A percentile compares a stretch with the other conserved stretches of the same genome.
Evolutionary conservation across 2,329 filamentous ascomycete genomes (phyloP).

Genomic region (Trichoderma harzianum): DNA sequence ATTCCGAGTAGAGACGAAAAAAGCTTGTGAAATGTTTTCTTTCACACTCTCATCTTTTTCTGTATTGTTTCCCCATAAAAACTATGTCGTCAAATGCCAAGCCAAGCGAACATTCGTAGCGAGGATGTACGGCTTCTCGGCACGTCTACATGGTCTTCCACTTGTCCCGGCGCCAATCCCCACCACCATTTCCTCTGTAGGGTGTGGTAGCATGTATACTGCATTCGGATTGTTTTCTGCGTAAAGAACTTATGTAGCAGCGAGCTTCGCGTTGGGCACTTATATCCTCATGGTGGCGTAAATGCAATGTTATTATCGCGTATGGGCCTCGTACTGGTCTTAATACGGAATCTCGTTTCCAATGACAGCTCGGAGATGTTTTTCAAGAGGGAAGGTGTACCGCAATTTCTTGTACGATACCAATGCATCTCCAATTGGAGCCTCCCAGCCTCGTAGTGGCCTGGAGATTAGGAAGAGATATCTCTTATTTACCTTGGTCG

Average conservation of each 20-base stretch:
- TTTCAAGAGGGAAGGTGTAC: slow-evolving; percentile 9
- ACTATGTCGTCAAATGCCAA: not conserved
- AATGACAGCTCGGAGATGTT: not conserved
- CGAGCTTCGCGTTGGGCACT: not conserved
- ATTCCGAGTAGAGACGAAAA: not conserved
- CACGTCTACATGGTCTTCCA: not conserved
- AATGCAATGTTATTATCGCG: not conserved
- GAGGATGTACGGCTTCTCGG: slow-evolving; percentile 8
- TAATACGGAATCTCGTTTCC: not conserved
- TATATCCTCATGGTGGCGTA: not conserved
- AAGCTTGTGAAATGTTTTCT: not conserved
- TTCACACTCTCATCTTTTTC: not conserved
- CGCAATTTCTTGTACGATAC: not conserved
- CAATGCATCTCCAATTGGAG: not conserved
- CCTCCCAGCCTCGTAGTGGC: not conserved
- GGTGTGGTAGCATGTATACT: not conserved
- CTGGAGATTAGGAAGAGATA: not conserved
- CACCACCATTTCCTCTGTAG: not conserved
- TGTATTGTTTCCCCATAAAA: not conserved
- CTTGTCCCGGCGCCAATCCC: not conserved
- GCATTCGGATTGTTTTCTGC: not conserved
- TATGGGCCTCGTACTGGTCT: not conserved
- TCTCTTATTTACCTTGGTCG: not conserved
- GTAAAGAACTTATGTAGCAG: not conserved
- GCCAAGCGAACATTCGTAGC: not conserved